These are phyloP conservation scores for Gardenia jasminoides DNA, from an alignment of 257 asterid species.

Conservation along the genomic window DNA sequence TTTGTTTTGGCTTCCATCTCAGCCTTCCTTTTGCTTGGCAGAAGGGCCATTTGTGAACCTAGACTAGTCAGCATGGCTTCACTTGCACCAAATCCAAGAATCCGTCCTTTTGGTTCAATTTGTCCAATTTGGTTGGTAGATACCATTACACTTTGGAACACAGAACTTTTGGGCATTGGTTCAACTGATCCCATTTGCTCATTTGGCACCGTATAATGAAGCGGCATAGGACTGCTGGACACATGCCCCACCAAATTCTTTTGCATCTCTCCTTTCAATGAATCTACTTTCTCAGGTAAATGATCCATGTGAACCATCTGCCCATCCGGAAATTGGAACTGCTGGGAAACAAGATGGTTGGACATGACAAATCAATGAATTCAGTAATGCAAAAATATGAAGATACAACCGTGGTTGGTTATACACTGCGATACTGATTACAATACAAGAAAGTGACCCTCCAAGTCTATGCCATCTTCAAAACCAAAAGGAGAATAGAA, in stretches of 20 bases:
- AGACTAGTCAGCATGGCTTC: slow-evolving; percentile 25
- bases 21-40: slow-evolving; percentile 75
- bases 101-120: slow-evolving; percentile 29
- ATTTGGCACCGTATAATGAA: slow-evolving; percentile 23
- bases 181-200: slow-evolving; percentile 26
- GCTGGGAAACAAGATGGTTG: slow-evolving; percentile 47
- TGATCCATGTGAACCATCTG: slow-evolving; percentile 61
- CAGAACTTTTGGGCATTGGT: slow-evolving; percentile 34
- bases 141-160: slow-evolving; percentile 25
- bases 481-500: neutral
- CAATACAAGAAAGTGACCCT: neutral
- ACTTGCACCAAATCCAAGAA: slow-evolving; percentile 26
- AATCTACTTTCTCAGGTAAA: slow-evolving; percentile 40
- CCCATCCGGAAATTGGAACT: slow-evolving; percentile 40
- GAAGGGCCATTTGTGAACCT: slow-evolving; percentile 39
- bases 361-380: slow-evolving; percentile 33
- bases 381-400: slow-evolving; percentile 15
- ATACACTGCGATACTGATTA: neutral
- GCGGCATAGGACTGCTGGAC: slow-evolving; percentile 27
- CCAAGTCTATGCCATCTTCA: neutral
- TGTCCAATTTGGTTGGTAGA: slow-evolving; percentile 28
- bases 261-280: slow-evolving; percentile 46
- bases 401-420: neutral
- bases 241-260: slow-evolving; percentile 37
- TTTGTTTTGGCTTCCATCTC: slow-evolving; percentile 39